A percentile compares a stretch with the other conserved stretches of the same genome.
phyloP scores from a whole-genome alignment of 2,329 filamentous ascomycete species.

The Phaeosphaeria sp. region DNA sequence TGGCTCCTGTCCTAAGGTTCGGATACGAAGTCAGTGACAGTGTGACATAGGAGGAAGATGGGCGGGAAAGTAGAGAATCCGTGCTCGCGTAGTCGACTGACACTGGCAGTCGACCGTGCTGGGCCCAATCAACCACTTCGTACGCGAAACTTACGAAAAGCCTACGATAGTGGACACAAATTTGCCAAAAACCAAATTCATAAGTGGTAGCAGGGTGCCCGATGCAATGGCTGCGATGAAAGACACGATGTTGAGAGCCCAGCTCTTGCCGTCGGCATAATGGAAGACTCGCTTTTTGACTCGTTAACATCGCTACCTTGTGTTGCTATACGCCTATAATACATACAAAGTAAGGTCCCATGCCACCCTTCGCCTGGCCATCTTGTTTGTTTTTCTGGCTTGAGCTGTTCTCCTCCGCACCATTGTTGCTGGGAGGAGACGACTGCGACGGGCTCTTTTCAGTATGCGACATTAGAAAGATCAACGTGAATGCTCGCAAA shows the following conservation, averaged over 20 bases:
- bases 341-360: constrained; percentile 33
- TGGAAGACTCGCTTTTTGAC: constrained; percentile 39
- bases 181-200: constrained; percentile 61
- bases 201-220: constrained; percentile 56
- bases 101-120: no score
- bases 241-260: constrained; percentile 39
- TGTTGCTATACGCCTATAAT: constrained; percentile 2
- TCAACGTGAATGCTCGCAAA: background rate
- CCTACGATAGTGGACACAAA: constrained; percentile 57
- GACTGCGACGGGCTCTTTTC: constrained; percentile 12
- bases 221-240: constrained; percentile 51
- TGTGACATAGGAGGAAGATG: no score
- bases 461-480: constrained; percentile 13
- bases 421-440: constrained; percentile 5
- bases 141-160: no score
- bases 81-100: no score
- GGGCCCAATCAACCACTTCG: no score
- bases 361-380: constrained; percentile 22
- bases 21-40: no score
- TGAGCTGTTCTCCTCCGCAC: constrained; percentile 9
- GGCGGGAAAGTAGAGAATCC: no score
- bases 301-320: constrained; percentile 9
- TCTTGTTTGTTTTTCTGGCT: constrained; percentile 9
- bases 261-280: constrained; percentile 43
- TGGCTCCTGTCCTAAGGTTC: constrained; percentile 36